Evolutionary conservation across 352 stramenopile genomes (phyloP), one percentile per base, ranked within the genome.

Genomic region (Pythium periplocum): DNA sequence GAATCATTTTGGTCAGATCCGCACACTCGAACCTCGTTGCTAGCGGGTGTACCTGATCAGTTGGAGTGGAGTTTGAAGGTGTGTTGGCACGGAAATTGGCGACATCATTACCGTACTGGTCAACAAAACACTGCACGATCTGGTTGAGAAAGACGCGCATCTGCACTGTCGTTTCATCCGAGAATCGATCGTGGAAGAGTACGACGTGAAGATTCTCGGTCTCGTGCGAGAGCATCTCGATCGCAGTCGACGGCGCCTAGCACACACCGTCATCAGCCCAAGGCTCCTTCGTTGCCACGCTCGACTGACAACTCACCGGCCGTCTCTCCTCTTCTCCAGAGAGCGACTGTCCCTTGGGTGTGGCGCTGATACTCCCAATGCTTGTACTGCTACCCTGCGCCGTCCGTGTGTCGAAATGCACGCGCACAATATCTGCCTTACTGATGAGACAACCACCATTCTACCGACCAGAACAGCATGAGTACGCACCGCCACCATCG

Each of bases 201-300:
- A 90, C 81, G 12, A 65, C 78, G 38, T 91, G 80, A 42, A 88
- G 57, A 17, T 48, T 62, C 38, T 77, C 73, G 46, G 72, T 79
- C 49, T 89, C 66, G 39, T 81, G 68, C 3, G 78, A 80, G n/a
- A 86, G 70, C 80, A 93, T 90, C 50, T 86, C 68, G n/a, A 93
- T 62, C 35, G 74, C 72, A 1, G 65, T 67, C 0, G 68, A 52
- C 40, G 71, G 72, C 32, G 68, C 44, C 75, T 78, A 35, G 37
- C 12, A 45, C 41, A 17, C 2, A 35, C 11, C 34, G 34, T 31
- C 30, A 7, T 26, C 7, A 53, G 53, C 30, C n/a, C 26, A 59
- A 26, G 17, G 17, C 17, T 26, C 17, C 17, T 26, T 26, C 17
- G 17, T 26, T 26, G 17, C 17, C 17, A 26, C 17, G 17, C 17